Evolutionary conservation across 768 basidiomycete genomes (phyloP).

Genomic region (Zangia roseola): DNA sequence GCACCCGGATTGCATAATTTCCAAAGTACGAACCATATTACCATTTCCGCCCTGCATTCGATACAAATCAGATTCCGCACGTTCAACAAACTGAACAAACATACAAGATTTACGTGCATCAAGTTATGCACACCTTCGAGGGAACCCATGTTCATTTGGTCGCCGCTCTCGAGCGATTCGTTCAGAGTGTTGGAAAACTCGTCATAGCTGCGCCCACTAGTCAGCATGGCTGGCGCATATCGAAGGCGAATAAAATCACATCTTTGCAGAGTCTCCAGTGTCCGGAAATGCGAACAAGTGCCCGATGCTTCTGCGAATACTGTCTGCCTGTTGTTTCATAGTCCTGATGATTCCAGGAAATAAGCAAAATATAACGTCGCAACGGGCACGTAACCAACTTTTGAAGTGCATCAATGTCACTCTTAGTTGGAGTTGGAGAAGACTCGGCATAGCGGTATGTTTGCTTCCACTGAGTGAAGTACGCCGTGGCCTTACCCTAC

Average conservation of each 20-base stretch:
- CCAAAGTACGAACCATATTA: conserved; percentile 22
- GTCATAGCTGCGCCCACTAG: conserved; percentile 21
- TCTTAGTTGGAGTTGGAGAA: conserved; percentile 10
- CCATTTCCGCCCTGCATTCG: conserved; percentile 24
- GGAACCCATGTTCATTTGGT: conserved; percentile 13
- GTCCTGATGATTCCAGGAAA: conserved; percentile 3
- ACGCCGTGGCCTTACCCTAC: conserved; percentile 13
- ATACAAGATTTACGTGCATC: conserved; percentile 20
- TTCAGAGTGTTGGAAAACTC: conserved; percentile 27
- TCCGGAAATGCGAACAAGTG: conserved; percentile 20
- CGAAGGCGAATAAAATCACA: conserved; percentile 1
- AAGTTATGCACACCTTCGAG: conserved; percentile 23
- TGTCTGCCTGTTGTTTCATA: conserved; percentile 14
- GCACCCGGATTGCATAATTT: not conserved
- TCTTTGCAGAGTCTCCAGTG: conserved; percentile 5
- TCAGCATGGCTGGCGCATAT: not conserved
- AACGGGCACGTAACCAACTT: too few relatives aligned
- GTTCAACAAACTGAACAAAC: not conserved
- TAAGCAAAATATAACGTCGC: not conserved
- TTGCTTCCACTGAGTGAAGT: conserved; percentile 18
- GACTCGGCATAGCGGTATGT: conserved; percentile 21
- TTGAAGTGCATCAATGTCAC: conserved; percentile 12
- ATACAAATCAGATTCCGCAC: not conserved
- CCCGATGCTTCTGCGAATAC: conserved; percentile 18
- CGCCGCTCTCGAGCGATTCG: conserved; percentile 15